Percentiles rank a stretch among this genome's conserved stretches.
Conservation (phyloP, 257 asterid species). For the Solanum dulcamara region DNA sequence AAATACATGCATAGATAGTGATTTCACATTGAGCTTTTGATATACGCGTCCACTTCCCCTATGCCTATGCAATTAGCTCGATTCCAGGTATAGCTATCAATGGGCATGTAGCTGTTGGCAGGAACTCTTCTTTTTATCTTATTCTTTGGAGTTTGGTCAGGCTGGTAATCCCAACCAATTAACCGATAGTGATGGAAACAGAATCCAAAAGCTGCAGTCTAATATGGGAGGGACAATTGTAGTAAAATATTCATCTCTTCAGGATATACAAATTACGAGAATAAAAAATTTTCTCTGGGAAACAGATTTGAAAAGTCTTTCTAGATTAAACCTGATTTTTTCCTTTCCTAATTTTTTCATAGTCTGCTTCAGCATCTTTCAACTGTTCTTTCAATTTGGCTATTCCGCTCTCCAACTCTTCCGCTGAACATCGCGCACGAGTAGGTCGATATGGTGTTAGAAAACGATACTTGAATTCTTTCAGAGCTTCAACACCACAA, state of each 20-base stretch:
- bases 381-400: conserved; percentile 44
- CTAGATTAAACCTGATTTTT: conserved; percentile 28
- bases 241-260: not conserved
- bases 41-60: not conserved
- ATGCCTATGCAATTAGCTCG: not conserved
- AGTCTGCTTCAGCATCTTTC: conserved; percentile 60
- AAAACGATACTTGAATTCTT: conserved; percentile 51
- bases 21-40: not conserved
- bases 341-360: conserved; percentile 59
- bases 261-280: not conserved
- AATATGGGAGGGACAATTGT: not conserved
- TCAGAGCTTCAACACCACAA: conserved; percentile 78
- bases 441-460: conserved; percentile 59
- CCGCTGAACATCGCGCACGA: conserved; percentile 38
- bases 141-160: not conserved
- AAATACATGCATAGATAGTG: not conserved
- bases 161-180: not conserved
- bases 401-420: conserved; percentile 60
- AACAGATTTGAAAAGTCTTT: not conserved
- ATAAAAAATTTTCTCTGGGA: not conserved
- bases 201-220: not conserved
- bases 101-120: not conserved
- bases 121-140: not conserved
- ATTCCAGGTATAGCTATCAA: not conserved
- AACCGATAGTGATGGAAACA: not conserved